Conservation (phyloP, 176 grass and related monocot species). For the Lolium rigidum region DNA sequence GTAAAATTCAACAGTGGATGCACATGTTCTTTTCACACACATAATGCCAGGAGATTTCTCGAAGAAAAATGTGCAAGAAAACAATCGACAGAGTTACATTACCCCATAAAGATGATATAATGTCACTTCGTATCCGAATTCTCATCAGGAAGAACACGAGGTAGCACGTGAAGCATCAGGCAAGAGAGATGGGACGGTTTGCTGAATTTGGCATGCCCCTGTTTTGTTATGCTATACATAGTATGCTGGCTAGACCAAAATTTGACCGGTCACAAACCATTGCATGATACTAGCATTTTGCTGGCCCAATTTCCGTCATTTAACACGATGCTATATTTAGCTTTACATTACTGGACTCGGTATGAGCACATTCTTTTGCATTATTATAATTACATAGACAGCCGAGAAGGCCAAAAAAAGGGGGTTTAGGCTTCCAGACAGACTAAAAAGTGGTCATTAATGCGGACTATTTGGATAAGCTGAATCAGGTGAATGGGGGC, state of each 20-base stretch:
- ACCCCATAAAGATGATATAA: not conserved
- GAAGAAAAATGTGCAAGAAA: conserved; percentile 10
- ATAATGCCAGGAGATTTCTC: not conserved
- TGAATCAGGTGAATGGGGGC: too few relatives aligned
- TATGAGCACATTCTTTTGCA: not conserved
- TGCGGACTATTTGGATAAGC: too few relatives aligned
- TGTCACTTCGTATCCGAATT: not conserved
- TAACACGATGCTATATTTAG: conserved; percentile 18
- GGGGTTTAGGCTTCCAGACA: too few relatives aligned
- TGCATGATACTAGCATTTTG: not conserved
- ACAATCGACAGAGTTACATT: not conserved
- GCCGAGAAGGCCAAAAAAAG: not conserved
- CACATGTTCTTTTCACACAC: not conserved
- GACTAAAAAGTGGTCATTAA: too few relatives aligned
- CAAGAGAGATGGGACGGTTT: conserved; percentile 3
- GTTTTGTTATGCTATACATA: conserved; percentile 25
- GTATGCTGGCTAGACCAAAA: not conserved
- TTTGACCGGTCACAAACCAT: conserved; percentile 16
- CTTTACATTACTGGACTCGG: not conserved
- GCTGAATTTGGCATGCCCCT: conserved; percentile 3
- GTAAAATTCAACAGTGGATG: not conserved
- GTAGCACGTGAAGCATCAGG: conserved; percentile 18
- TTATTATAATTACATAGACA: not conserved
- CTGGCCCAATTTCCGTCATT: not conserved
- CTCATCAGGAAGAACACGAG: not conserved